Evolutionary conservation across 352 stramenopile species (phyloP), one percentile per base, ranked within the genome.

Genomic region (Phytophthora agathidicida): DNA sequence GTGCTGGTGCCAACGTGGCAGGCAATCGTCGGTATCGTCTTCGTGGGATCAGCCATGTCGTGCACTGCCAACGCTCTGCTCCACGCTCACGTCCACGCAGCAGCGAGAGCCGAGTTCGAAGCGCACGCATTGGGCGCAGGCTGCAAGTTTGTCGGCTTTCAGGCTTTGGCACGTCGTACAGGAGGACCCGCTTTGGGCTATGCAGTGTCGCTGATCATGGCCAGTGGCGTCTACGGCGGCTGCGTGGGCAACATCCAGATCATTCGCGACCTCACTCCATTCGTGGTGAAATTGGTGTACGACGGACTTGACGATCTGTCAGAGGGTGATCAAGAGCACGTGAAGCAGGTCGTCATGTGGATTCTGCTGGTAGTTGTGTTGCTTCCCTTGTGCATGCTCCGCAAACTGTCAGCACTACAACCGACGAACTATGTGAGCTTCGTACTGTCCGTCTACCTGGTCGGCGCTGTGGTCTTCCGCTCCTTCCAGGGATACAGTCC

Each of bases 391-490:
- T 87, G 79, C 19, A 61, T 89, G 57, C 52, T 91, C 16, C 78
- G 78, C 46, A 74, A 78, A 16, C 64, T 91, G 32, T 87, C 81
- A 9, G 79, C 53, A 7, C 66, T 91, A 23, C 76, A 82, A 20
- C 38, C 77, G 2, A 84, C 77, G n/a, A 89, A 78, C 52, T 91
- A 88, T 60, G 19, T 87, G 43, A 83, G 81, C 20, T 89, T 89
- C 50, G 49, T 63, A 19, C 76, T 84, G 14, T 83, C 80, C 5
- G 42, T 89, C 14, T 82, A 83, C 42, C 61, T 91, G n/a, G 76
- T 89, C 1, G 56, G 65, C 3, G 71, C 75, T 17, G 62, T 89
- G 13, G 52, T 75, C 11, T 87, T 84, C 45, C 71, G 76, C 7
- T 68, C 77, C 1, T 32, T 53, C 7, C 37, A 68, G 10, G 60